Base-by-base conservation (phyloP, 1,284 basidiomycete species). In the Xanthoconium separans region DNA sequence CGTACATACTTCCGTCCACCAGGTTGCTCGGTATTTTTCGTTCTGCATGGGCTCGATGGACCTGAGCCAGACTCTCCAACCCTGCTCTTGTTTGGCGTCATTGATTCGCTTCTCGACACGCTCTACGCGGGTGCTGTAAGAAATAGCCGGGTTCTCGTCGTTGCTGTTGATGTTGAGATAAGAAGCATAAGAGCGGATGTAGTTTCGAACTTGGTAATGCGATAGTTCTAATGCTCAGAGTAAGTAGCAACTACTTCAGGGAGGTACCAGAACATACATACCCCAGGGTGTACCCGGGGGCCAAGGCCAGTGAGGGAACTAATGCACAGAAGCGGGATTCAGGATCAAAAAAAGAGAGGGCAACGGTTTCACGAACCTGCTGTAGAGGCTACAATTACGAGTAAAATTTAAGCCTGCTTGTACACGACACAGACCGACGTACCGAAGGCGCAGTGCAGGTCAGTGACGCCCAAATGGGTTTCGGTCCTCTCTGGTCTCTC, bases 101-200 rank as follows among this genome's bases (percentile, higher is more conserved):
- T 70, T 65, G 24, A 71, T 59, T 6, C 65, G 63, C 55, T 80
- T 79, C 50, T 76, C 69, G 9, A 75, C 69, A 4, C 63, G 69
- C 58, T 82, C 79, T 0, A 82, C 78, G 0, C 80, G 74, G 1
- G 80, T 81, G 59, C 77, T 75, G 62, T 76, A 81, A 1, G 69
- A 70, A 1, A 72, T 63, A 16, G 73, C 56, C 0, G 70, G 66
- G 52, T 70, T 76, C 6, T 65, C 62, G 51, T 78, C 77, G 51
- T 77, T 75, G 52, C 66, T 71, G 51, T 78, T 77, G 24, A 76
- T 52, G 10, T 72, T 68, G 44, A 74, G 74, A 61, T 66, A 75
- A 47, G 73, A 71, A 30, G 75, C 69, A 65, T 77, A 74, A 39
- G 66, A 55, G 22, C 61, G 46, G 55, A 72, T 11, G 46, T 75